A percentile compares a stretch with the other conserved stretches of the same genome.
These are phyloP conservation scores for Rutidosis leptorrhynchoides DNA, from an alignment of 129 eudicot genomes.

Conservation along the genomic window DNA sequence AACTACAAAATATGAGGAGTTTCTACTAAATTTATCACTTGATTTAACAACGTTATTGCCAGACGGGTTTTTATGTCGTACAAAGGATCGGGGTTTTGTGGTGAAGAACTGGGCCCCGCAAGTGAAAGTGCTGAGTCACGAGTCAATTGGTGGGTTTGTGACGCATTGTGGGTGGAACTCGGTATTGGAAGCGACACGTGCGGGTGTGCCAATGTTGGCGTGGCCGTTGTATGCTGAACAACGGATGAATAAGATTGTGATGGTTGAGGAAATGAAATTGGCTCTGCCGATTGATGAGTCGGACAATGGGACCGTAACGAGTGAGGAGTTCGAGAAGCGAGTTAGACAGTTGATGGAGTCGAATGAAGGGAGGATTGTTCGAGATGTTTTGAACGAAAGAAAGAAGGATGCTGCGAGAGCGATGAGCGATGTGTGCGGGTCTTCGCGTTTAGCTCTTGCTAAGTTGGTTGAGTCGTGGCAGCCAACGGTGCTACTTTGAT, in stretches of 20 bases:
- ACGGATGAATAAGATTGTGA: slow-evolving; percentile 22
- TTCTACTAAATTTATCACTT: slow-evolving; percentile 16
- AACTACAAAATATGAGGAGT: background rate
- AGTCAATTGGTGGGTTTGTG: slow-evolving; percentile 25
- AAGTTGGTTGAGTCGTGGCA: slow-evolving; percentile 37
- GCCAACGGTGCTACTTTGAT: too few species aligned
- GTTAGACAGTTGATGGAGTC: too few species aligned
- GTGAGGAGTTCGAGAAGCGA: too few species aligned
- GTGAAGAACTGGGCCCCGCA: slow-evolving; percentile 34
- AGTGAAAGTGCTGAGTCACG: slow-evolving; percentile 21
- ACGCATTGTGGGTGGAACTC: slow-evolving; percentile 32
- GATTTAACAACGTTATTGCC: slow-evolving; percentile 42
- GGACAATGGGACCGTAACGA: too few species aligned
- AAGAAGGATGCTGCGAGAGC: too few species aligned
- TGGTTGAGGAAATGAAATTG: slow-evolving; percentile 26
- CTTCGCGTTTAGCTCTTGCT: too few species aligned
- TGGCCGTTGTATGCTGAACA: slow-evolving; percentile 31
- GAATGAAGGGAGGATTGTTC: too few species aligned
- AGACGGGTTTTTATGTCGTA: slow-evolving; percentile 39
- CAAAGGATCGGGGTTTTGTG: slow-evolving; percentile 37
- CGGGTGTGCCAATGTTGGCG: slow-evolving; percentile 24
- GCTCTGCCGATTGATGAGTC: too few species aligned
- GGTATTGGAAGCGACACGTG: slow-evolving; percentile 18
- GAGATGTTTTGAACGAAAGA: too few species aligned
- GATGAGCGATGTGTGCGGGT: too few species aligned